Evolutionary conservation across 305 asterid genomes (phyloP), one percentile per base, ranked within the genome.

Genomic region (Fraxinus greggii): DNA sequence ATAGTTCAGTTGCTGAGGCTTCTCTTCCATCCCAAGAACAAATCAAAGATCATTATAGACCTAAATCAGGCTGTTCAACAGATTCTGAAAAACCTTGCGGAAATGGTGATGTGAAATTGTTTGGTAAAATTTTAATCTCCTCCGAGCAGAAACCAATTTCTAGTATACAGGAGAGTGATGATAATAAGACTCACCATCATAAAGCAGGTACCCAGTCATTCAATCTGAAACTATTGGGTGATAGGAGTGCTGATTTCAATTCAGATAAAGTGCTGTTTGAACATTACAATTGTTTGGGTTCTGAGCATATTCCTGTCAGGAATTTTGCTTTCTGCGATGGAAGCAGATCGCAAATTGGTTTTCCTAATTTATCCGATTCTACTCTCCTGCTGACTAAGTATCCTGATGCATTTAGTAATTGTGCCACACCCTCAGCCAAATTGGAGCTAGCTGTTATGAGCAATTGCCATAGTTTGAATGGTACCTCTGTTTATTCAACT

Each of bases 61-160:
- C 83, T 72, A 83, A n/a, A 72, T 84, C 90, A 6, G 87, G 90
- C 84, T 78, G 87, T 87, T 89, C 93, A 3, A 88, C 91, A 38
- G 92, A 88, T 67, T 83, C 74, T 73, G 97, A 92, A 72, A 95
- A 89, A 83, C 91, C 94, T 81, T 82, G 89, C 32, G 86, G 92
- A 81, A 97, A 88, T 83, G 93, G 97, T 36, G 97, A 97, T 85
- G 93, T 97, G 78, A 97, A 95, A 88, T 86, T 97, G 84, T 97
- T 97, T 42, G 99, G 99, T 75, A 93, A 95, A 89, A 91, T 97
- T 83, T 91, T 95, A 72, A 85, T 90, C 26, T 87, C 94, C 17
- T 81, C 94, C 33, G 92, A 90, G 80, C 91, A 86, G 82, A 90
- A 88, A 79, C 82, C 93, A 12, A 87, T 82, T 82, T 86, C 86